Evolutionary conservation across 352 stramenopile species (phyloP).

Genomic region (Globisporangium cystogenes): DNA sequence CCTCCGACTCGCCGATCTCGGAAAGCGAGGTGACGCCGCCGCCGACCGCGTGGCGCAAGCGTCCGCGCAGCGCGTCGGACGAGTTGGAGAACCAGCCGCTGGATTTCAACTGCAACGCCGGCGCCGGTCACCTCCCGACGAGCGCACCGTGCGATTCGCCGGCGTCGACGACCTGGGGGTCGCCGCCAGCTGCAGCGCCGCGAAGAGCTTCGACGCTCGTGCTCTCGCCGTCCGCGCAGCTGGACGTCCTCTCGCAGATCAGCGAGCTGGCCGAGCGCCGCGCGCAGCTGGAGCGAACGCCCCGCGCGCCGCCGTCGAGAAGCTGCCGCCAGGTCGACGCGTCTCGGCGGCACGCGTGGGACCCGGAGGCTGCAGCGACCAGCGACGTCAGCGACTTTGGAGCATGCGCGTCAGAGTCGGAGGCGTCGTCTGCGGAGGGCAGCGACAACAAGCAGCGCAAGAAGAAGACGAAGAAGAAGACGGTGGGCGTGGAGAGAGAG

Average conservation of each 20-base stretch:
- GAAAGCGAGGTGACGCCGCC: background rate
- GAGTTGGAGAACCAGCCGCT: background rate
- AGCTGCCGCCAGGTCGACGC: background rate
- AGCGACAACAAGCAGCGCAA: background rate
- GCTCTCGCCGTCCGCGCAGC: constrained; percentile 61
- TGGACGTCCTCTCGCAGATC: constrained; percentile 73
- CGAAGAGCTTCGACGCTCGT: too few relatives aligned
- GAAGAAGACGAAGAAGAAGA: constrained; percentile 7
- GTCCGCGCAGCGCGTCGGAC: background rate
- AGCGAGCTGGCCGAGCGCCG: constrained; percentile 53
- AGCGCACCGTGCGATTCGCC: too few relatives aligned
- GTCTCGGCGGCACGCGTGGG: background rate
- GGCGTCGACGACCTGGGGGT: too few relatives aligned
- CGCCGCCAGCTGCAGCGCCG: too few relatives aligned
- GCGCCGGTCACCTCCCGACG: too few relatives aligned
- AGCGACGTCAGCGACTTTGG: too few relatives aligned
- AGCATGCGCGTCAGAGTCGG: too few relatives aligned
- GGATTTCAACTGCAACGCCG: too few relatives aligned
- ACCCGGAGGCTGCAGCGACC: background rate
- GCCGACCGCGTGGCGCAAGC: background rate
- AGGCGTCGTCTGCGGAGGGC: too few relatives aligned
- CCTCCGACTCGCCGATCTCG: too few relatives aligned
- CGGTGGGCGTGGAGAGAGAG: background rate
- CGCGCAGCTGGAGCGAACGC: constrained; percentile 4
- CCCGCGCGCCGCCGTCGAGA: background rate